Evolutionary conservation across 768 basidiomycete species (phyloP), one percentile per base, ranked within the genome.

Genomic region (Lentinula sp.): DNA sequence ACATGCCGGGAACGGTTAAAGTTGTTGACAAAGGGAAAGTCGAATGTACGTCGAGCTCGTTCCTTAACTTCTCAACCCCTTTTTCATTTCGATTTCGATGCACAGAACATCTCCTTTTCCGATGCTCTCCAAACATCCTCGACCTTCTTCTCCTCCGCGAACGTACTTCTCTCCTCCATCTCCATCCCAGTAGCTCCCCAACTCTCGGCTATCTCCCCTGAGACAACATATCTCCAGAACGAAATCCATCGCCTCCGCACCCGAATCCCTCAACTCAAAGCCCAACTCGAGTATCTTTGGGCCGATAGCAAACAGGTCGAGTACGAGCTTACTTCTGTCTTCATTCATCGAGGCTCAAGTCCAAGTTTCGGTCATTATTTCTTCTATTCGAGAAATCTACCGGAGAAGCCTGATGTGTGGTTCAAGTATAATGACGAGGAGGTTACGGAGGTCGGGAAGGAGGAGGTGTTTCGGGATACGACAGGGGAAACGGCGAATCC

Each of bases 351-450:
- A 33, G 95, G 95, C 52, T 82, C 87, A 58, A 90, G 87, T 16
- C 87, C 92, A 1, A 90, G 89, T 6, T 94, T 86, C 75, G 94
- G 94, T 3, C 95, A 97, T 70, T 97, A 97, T 73, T 98, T 94
- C 79, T 93, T 98, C 73, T 97, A 96, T 72, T 92, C 95, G 59
- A 83, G 94, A 43, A 82, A 93, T 71, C 78, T 97, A 13, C 95
- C 94, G 1, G 83, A 85, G 52, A 74, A 85, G 23, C 87, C 87
- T 10, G 89, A 97, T 61, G 80, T 82, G 48, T 98, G 95, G 93
- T 93, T 95, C 82, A 96, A 96, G 75, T 94, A 96, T 76, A 98
- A 98, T 70, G 95, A 98, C 70, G 92, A 92, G 41, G 86, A 84
- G 61, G 93, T 98, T 8, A 80, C 85, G 3, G 79, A 85, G 32